These are phyloP conservation scores for Trametes pubescens DNA, from an alignment of 1,284 basidiomycete genomes.

Conservation along the genomic window DNA sequence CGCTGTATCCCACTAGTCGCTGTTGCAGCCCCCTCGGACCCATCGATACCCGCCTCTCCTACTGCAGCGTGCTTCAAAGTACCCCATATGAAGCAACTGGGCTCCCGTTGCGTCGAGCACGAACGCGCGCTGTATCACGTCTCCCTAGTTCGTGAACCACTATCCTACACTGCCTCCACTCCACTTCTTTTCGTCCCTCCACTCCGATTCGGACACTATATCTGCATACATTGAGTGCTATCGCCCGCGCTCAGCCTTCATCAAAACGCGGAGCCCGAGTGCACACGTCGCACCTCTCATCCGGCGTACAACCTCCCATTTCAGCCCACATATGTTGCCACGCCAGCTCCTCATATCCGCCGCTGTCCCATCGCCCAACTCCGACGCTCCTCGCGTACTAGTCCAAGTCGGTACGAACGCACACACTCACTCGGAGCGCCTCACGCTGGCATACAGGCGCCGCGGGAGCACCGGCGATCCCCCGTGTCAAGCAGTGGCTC, in stretches of 20 bases:
- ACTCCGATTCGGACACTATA: neutral
- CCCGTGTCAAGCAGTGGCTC: neutral
- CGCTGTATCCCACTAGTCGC: neutral
- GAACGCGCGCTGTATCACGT: too few relatives aligned
- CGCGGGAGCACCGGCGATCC: neutral
- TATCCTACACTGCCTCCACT: neutral
- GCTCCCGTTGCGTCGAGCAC: neutral
- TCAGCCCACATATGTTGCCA: neutral
- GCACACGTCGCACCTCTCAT: neutral
- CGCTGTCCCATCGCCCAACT: neutral
- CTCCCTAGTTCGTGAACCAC: neutral
- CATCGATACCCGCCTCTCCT: neutral
- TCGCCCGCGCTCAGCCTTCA: neutral
- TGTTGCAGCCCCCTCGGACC: neutral
- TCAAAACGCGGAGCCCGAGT: neutral
- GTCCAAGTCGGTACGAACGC: too few relatives aligned
- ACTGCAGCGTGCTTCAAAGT: slow-evolving; percentile 3
- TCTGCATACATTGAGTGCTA: neutral
- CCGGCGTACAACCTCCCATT: neutral
- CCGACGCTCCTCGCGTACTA: neutral
- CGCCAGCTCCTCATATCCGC: neutral
- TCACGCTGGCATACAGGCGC: neutral
- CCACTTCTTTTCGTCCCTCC: neutral
- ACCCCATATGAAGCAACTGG: neutral
- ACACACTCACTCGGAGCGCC: neutral